Percentiles rank a stretch among this genome's conserved stretches.
Evolutionary conservation across 2,329 filamentous ascomycete genomes (phyloP).

Genomic region (Seiridium cupressi): DNA sequence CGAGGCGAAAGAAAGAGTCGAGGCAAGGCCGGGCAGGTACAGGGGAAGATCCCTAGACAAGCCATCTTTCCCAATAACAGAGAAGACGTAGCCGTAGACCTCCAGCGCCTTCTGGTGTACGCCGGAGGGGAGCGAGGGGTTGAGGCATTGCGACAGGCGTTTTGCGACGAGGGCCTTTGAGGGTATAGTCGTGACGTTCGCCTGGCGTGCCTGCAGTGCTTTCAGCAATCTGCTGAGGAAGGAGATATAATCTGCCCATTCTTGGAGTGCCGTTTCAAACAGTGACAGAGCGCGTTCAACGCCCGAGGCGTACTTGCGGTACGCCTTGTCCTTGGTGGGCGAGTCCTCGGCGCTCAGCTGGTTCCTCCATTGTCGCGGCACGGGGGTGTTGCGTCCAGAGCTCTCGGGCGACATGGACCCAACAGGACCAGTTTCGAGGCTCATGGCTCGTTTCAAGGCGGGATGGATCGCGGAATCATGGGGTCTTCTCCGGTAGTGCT

Average conservation of each 20-base stretch:
- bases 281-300: constrained; percentile 85
- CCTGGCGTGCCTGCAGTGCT: constrained; percentile 83
- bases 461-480: constrained; percentile 3
- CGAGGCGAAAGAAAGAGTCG: constrained; percentile 91
- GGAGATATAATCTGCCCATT: constrained; percentile 99
- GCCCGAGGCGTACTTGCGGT: constrained; percentile 84
- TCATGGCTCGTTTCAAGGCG: constrained; percentile 45
- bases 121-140: constrained; percentile 87
- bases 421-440: constrained; percentile 59
- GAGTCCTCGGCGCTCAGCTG: constrained; percentile 64
- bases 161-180: constrained; percentile 83
- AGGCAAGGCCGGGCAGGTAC: constrained; percentile 85
- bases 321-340: constrained; percentile 62
- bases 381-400: constrained; percentile 78
- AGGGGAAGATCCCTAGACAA: constrained; percentile 79
- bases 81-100: constrained; percentile 88
- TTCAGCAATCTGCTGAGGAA: constrained; percentile 90
- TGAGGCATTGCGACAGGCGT: constrained; percentile 90
- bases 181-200: constrained; percentile 70
- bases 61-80: constrained; percentile 76
- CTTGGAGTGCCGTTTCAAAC: constrained; percentile 90
- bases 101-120: constrained; percentile 97
- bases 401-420: constrained; percentile 73
- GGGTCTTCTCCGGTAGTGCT: not conserved
- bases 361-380: constrained; percentile 73